Evolutionary conservation across 306 rosid species (phyloP).

Genomic region (Lupinus albus): DNA sequence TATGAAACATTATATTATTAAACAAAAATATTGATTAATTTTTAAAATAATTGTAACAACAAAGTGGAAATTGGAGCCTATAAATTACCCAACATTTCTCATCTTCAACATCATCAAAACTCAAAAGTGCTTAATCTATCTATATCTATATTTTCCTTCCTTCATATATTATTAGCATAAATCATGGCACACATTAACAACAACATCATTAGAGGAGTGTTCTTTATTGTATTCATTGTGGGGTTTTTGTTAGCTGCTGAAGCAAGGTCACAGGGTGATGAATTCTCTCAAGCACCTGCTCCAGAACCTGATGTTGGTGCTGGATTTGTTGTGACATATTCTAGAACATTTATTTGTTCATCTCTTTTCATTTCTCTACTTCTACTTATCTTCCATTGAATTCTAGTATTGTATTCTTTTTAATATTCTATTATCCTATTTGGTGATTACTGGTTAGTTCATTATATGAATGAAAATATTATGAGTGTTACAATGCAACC

Average conservation of each 20-base stretch:
- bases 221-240: conserved; percentile 33
- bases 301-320: conserved; percentile 45
- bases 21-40: neutral
- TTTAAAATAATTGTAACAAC: neutral
- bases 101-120: neutral
- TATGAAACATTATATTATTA: too few relatives aligned
- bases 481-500: too few relatives aligned
- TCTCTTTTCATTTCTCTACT: conserved; percentile 39
- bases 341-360: conserved; percentile 30
- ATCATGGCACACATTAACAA: conserved; percentile 38
- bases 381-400: conserved; percentile 40
- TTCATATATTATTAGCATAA: neutral
- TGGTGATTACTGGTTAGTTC: too few relatives aligned
- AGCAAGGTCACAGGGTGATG: conserved; percentile 22
- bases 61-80: neutral
- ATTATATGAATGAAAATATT: too few relatives aligned
- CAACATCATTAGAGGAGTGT: conserved; percentile 16
- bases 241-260: conserved; percentile 33
- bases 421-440: neutral
- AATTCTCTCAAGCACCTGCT: conserved; percentile 10
- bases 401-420: too few relatives aligned
- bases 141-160: neutral
- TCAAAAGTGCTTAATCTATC: neutral
- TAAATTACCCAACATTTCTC: conserved; percentile 14
- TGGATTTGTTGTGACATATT: conserved; percentile 41